Conservation (phyloP, 805 yeast species). For the Pichia deserticola region DNA sequence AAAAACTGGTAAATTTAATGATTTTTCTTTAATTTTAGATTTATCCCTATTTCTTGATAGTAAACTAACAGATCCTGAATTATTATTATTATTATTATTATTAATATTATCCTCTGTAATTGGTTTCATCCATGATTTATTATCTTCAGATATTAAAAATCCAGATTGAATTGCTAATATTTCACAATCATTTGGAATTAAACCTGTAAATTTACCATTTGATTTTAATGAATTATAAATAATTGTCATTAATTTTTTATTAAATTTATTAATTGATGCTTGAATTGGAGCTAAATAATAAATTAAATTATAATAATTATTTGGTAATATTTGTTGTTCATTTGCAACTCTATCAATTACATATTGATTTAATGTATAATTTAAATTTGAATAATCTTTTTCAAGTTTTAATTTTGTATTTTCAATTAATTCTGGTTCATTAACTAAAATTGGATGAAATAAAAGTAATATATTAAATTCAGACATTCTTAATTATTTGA, state of each 20-base stretch:
- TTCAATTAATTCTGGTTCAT: conserved; percentile 42
- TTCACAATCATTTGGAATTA: conserved; percentile 41
- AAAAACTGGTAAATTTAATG: conserved; percentile 23
- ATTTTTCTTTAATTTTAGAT: background rate
- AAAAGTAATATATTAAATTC: conserved; percentile 33
- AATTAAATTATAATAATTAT: conserved; percentile 35
- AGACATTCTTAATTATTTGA: background rate
- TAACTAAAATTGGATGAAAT: conserved; percentile 62
- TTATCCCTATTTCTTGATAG: conserved; percentile 12
- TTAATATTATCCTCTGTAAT: conserved; percentile 9
- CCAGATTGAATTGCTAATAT: conserved; percentile 64
- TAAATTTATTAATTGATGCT: conserved; percentile 37
- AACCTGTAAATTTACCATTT: conserved; percentile 46
- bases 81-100: background rate
- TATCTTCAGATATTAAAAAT: conserved; percentile 38
- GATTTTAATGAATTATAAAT: conserved; percentile 33
- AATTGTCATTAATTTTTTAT: conserved; percentile 34
- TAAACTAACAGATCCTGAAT: conserved; percentile 12
- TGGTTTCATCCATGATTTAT: conserved; percentile 51
- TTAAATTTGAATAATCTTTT: conserved; percentile 24
- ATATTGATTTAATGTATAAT: conserved; percentile 35
- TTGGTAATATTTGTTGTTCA: conserved; percentile 33
- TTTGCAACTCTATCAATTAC: conserved; percentile 53
- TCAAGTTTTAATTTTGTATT: conserved; percentile 29
- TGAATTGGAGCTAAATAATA: conserved; percentile 52